Base-by-base conservation (phyloP, 306 rosid genomes). In the Vigna nakashimae region DNA sequence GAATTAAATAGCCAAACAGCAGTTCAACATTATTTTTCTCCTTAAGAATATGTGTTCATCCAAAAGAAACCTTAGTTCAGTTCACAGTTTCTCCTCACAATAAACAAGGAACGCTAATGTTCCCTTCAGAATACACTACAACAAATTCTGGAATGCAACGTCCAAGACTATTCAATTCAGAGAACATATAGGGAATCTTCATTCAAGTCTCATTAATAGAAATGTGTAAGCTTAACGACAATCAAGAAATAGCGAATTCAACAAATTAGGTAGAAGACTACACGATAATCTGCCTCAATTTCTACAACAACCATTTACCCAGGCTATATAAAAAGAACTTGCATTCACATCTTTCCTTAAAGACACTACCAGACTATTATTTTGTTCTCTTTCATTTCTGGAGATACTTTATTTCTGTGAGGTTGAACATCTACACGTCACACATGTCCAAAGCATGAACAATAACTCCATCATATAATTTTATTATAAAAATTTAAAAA, bases 31-130 rank as follows among this genome's bases (percentile, higher is more conserved):
- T 82, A 9, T 18, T 55, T 69, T 71, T 48, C 50, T 36, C 20
- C 38, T 17, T 18, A 58, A 79, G 16, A 80, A 65, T 36, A 45
- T 75, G 71, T 55, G 49, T 46, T 24, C 66, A 66, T 17, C 10
- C 2, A 24, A 7, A 17, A 24, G 17, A 57, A 22, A 9, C 69
- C 50, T 32, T 57, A 53, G 71, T 70, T 62, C 59, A 14, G 52
- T 69, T 63, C 40, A 64, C 71, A 77, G 56, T 71, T 48, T 64
- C 70, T 60, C 56, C 24, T 49, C 50, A 69, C 69, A 26, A 26
- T 20, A 57, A 72, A 65, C 69, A 71, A 22, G 60, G 26, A 57
- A 70, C 46, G 15, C 11, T 2, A 14, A 53, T 51, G 5, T 51
- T 76, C 59, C 68, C 56, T 32, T 43, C 22, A 45, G 43, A 46